Evolutionary conservation across 192 early-diverging fungal genomes (phyloP).

Genomic region (Phycomyces blakesleeanus): DNA sequence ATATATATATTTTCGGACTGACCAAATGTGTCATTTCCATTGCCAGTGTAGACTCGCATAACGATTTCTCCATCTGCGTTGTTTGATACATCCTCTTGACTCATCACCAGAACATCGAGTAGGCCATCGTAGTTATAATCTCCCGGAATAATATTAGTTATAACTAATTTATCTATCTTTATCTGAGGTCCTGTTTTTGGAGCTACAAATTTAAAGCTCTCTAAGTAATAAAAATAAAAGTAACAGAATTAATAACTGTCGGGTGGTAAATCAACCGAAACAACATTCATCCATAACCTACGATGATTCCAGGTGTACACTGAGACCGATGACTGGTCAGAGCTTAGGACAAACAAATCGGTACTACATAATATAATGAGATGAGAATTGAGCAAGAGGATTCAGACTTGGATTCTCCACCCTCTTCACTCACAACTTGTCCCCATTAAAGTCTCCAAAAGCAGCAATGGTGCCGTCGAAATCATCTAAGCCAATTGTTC

Average conservation of each 20-base stretch:
- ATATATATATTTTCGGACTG: background rate
- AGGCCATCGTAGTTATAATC: conserved; percentile 90
- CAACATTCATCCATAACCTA: conserved; percentile 20
- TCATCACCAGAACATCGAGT: conserved; percentile 81
- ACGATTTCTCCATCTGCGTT: conserved; percentile 38
- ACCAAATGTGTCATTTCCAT: conserved; percentile 59
- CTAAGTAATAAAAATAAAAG: conserved; percentile 15
- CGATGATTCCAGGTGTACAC: conserved; percentile 70
- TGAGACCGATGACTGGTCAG: conserved; percentile 63
- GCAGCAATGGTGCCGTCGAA: conserved; percentile 74
- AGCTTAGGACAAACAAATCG: conserved; percentile 73
- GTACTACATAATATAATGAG: conserved; percentile 43
- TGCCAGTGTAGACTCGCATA: conserved; percentile 73
- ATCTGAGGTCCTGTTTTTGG: conserved; percentile 17
- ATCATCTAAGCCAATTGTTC: conserved; percentile 47
- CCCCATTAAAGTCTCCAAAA: conserved; percentile 83
- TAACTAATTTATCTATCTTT: conserved; percentile 39
- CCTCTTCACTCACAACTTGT: conserved; percentile 56
- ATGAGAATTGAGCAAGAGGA: background rate
- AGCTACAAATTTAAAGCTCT: conserved; percentile 26
- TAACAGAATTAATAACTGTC: background rate
- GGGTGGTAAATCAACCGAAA: no score
- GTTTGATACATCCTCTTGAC: conserved; percentile 34
- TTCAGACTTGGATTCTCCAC: background rate
- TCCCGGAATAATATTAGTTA: conserved; percentile 75